Evolutionary conservation across 352 stramenopile species (phyloP), one percentile per base, ranked within the genome.

Genomic region (Phytophthora pseudosyringae): DNA sequence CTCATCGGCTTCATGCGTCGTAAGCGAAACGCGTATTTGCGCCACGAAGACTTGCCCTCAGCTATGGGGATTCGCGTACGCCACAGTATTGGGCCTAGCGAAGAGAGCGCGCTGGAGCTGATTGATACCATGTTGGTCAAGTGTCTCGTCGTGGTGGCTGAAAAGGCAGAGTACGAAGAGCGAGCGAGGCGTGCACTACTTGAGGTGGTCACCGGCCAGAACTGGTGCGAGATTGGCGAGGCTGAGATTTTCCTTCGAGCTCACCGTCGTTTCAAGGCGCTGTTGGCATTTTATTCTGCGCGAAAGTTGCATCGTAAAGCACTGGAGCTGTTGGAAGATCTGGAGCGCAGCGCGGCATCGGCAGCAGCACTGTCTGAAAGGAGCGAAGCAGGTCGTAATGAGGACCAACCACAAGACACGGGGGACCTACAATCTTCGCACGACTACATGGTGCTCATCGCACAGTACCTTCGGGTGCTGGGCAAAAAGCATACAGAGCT

Each of bases 101-200:
- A 72, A 50, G 70, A 72, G 18, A 71, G 44, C 36, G 61, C 59
- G 15, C 46, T 90, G 25, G 77, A 88, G 35, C 45, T 94, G 11
- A 78, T 93, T 25, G 87, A 95, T 56, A 94, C 87, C 2, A 88
- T 95, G 41, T 57, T 94, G 2, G 69, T 95, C 29, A 95, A 95
- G 67, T 89, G 82, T 49, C 73, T 93, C n/a, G 85, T 91, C 15
- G 58, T 93, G 21, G 73, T 91, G 31, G 67, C 75, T 11, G 77
- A 90, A 57, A 78, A 82, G 26, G 31, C 43, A 3, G 57, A 80
- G 48, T 73, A 87, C 52, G 52, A 57, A 45, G 39, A 68, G 16
- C 53, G 59, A 16, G 73, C 78, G 1, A 78, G 81, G 38, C 75
- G 66, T 38, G 69, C 76, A 43, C 69, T 95, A 13, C 64, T 90